Conservation (phyloP, 139 green algal species). For the Chlorella sorokiniana region DNA sequence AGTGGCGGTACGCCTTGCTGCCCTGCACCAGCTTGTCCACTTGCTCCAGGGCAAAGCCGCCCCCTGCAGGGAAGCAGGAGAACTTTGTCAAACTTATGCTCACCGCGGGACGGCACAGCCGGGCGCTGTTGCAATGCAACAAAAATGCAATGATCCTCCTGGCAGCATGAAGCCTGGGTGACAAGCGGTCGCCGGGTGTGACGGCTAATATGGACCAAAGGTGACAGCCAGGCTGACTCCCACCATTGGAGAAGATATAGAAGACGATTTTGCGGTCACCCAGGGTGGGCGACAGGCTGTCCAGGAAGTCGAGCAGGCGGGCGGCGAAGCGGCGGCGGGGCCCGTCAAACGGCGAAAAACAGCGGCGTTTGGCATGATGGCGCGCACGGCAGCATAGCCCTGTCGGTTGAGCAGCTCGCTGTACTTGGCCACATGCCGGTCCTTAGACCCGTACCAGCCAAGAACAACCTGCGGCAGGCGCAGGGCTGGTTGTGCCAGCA, state of each 20-base stretch:
- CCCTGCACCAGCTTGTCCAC: slow-evolving; percentile 7
- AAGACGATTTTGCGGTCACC: neutral
- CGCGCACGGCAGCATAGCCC: slow-evolving; percentile 17
- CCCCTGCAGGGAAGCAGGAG: neutral
- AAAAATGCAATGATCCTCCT: too few relatives aligned
- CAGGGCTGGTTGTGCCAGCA: neutral
- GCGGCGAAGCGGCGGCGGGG: slow-evolving; percentile 10
- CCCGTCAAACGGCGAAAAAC: slow-evolving; percentile 12
- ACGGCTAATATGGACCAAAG: neutral
- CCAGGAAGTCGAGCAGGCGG: slow-evolving; percentile 13
- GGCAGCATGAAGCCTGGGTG: neutral
- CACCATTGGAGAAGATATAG: slow-evolving; percentile 43
- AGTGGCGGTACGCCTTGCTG: neutral
- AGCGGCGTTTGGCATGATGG: neutral
- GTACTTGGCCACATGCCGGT: slow-evolving; percentile 26
- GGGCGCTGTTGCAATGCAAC: too few relatives aligned
- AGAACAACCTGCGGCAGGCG: slow-evolving; percentile 14
- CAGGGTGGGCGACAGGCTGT: neutral
- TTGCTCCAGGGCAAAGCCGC: slow-evolving; percentile 27
- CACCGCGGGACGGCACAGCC: neutral
- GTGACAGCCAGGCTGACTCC: neutral
- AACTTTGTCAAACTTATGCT: neutral
- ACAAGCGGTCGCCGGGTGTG: neutral
- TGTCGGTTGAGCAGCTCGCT: neutral
- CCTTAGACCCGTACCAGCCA: slow-evolving; percentile 11